These are phyloP conservation scores for Draba incana DNA, from an alignment of 345 rosid genomes.

Conservation along the genomic window DNA sequence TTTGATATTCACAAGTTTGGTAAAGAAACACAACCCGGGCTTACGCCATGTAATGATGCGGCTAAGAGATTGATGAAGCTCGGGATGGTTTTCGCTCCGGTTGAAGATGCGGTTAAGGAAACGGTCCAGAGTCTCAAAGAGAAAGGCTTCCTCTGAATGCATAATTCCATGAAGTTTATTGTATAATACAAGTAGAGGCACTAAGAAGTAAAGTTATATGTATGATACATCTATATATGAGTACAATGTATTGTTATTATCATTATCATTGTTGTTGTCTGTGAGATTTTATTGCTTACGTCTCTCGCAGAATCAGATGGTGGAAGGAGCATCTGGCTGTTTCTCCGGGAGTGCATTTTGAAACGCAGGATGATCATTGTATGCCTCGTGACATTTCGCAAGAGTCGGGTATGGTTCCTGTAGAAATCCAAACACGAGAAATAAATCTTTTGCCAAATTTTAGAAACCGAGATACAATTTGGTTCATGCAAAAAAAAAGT, in stretches of 20 bases:
- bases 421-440: conserved; percentile 21
- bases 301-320: conserved; percentile 27
- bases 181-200: too few relatives aligned
- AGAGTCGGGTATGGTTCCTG: conserved; percentile 66
- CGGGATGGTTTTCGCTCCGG: conserved; percentile 62
- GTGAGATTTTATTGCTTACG: conserved; percentile 16
- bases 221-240: too few relatives aligned
- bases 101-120: conserved; percentile 53
- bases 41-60: conserved; percentile 57
- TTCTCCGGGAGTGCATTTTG: conserved; percentile 43
- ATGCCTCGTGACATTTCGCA: conserved; percentile 60
- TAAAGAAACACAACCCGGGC: conserved; percentile 70
- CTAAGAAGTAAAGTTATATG: too few relatives aligned
- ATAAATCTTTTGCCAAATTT: not conserved
- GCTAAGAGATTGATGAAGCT: conserved; percentile 69
- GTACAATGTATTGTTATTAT: not conserved
- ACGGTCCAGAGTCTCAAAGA: too few relatives aligned
- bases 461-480: not conserved
- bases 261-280: not conserved
- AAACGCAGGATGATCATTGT: conserved; percentile 51
- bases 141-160: too few relatives aligned
- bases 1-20: conserved; percentile 12
- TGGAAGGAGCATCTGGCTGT: conserved; percentile 3
- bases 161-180: too few relatives aligned
- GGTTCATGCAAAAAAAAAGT: conserved; percentile 18